phyloP scores from a whole-genome alignment of 306 rosid genomes.

The Gleditsia sinensis region DNA sequence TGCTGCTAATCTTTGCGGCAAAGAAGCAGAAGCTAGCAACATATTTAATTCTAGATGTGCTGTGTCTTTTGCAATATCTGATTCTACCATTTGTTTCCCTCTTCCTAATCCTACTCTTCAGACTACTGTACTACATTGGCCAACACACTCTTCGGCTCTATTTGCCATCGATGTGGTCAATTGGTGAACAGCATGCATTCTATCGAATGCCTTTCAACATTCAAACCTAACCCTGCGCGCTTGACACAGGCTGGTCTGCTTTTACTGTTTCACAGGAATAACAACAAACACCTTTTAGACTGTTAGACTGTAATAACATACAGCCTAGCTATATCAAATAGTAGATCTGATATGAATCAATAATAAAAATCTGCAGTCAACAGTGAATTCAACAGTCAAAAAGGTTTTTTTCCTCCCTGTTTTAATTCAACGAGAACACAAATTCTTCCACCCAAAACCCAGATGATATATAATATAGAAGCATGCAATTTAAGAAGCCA shows the following conservation, averaged over 20 bases:
- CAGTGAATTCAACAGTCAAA: not conserved
- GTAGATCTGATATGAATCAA: too few relatives aligned
- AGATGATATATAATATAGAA: too few relatives aligned
- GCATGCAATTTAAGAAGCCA: slow-evolving; percentile 2
- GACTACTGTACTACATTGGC: not conserved
- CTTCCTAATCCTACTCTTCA: not conserved
- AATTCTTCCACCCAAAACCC: too few relatives aligned
- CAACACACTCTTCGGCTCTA: slow-evolving; percentile 3
- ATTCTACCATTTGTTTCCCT: not conserved
- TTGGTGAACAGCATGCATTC: slow-evolving; percentile 13
- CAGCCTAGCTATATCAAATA: too few relatives aligned
- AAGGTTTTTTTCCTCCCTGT: not conserved
- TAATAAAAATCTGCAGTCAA: not conserved
- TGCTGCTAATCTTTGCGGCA: not conserved
- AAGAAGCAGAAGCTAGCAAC: not conserved
- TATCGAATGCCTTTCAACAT: slow-evolving; percentile 23
- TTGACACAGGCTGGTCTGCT: not conserved
- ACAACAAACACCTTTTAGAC: not conserved
- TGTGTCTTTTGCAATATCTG: not conserved
- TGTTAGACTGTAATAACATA: too few relatives aligned
- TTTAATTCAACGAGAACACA: too few relatives aligned
- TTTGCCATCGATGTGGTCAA: not conserved
- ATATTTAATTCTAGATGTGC: not conserved
- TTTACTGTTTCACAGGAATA: slow-evolving; percentile 1
- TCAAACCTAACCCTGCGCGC: not conserved